A percentile compares a stretch with the other conserved stretches of the same genome.
phyloP scores from a whole-genome alignment of 768 basidiomycete genomes.

The Neoboletus magnificus region DNA sequence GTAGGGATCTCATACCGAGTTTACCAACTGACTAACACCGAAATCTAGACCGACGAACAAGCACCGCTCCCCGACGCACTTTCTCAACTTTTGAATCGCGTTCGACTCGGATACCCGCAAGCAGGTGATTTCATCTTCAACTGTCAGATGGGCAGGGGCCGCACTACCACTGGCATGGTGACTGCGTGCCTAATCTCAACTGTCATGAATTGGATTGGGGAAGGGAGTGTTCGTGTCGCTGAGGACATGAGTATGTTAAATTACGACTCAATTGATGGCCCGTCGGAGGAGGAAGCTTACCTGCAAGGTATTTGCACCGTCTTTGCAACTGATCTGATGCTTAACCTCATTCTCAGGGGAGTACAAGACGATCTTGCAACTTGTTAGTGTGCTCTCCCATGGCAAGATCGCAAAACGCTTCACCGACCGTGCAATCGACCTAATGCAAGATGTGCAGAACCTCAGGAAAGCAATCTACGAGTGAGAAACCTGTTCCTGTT shows the following conservation, averaged over 20 bases:
- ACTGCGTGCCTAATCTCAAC: constrained; percentile 84
- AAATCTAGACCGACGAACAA: constrained; percentile 88
- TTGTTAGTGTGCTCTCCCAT: constrained; percentile 87
- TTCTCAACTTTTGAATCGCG: constrained; percentile 70
- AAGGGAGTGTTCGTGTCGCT: constrained; percentile 38
- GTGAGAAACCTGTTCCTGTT: constrained; percentile 43
- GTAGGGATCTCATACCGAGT: constrained; percentile 36
- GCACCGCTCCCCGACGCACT: constrained; percentile 90
- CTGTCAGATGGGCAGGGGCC: constrained; percentile 92
- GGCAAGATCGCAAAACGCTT: constrained; percentile 92
- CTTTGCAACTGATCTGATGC: not conserved
- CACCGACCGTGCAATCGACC: constrained; percentile 84
- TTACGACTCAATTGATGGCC: constrained; percentile 75
- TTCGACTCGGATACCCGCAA: constrained; percentile 53
- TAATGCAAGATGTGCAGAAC: constrained; percentile 97
- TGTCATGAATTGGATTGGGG: constrained; percentile 55
- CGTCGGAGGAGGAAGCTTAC: constrained; percentile 86
- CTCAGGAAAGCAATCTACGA: constrained; percentile 93
- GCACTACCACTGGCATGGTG: constrained; percentile 97
- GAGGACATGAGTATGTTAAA: constrained; percentile 38
- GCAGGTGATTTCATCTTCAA: constrained; percentile 88
- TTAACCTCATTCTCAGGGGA: constrained; percentile 58
- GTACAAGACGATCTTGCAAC: constrained; percentile 94
- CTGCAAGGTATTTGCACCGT: constrained; percentile 57
- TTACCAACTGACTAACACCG: constrained; percentile 2